A percentile compares a stretch with the other conserved stretches of the same genome.
These are phyloP conservation scores for Nannochloropsis salina DNA, from an alignment of 108 stramenopile genomes.

Conservation along the genomic window DNA sequence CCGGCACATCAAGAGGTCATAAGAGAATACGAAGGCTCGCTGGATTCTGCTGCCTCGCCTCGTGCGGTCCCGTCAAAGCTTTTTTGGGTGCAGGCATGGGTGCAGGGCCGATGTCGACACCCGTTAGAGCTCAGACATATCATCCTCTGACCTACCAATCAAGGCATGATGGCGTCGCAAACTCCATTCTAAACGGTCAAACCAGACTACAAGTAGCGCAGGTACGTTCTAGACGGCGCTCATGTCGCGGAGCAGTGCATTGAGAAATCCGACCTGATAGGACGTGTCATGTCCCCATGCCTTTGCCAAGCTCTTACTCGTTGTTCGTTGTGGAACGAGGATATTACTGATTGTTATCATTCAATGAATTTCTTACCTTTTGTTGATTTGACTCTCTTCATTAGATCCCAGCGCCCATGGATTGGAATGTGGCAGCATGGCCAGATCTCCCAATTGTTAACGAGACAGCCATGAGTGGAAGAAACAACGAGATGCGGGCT, in stretches of 20 bases:
- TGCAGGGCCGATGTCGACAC: not conserved
- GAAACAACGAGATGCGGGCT: not conserved
- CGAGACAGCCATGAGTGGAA: not conserved
- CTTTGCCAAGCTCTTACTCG: too few species aligned
- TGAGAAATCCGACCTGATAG: too few species aligned
- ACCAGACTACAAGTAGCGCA: too few species aligned
- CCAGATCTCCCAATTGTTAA: not conserved
- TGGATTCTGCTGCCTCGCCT: conserved; percentile 16
- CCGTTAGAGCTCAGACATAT: not conserved
- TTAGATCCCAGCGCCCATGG: not conserved
- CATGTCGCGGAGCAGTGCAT: too few species aligned
- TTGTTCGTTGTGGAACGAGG: too few species aligned
- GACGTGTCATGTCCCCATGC: too few species aligned
- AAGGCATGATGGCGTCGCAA: too few species aligned
- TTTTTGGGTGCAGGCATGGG: not conserved
- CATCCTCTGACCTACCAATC: too few species aligned
- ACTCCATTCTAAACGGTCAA: too few species aligned
- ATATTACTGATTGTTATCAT: too few species aligned
- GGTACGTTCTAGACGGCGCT: too few species aligned
- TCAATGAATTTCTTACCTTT: too few species aligned
- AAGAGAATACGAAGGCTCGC: not conserved
- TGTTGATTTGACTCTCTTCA: not conserved
- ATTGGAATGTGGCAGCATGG: not conserved
- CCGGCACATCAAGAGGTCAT: not conserved
- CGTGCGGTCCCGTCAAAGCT: not conserved